A percentile compares a stretch with the other conserved stretches of the same genome.
These are phyloP conservation scores for Chalciporus sp. DNA, from an alignment of 1,284 basidiomycete genomes.

Conservation along the genomic window DNA sequence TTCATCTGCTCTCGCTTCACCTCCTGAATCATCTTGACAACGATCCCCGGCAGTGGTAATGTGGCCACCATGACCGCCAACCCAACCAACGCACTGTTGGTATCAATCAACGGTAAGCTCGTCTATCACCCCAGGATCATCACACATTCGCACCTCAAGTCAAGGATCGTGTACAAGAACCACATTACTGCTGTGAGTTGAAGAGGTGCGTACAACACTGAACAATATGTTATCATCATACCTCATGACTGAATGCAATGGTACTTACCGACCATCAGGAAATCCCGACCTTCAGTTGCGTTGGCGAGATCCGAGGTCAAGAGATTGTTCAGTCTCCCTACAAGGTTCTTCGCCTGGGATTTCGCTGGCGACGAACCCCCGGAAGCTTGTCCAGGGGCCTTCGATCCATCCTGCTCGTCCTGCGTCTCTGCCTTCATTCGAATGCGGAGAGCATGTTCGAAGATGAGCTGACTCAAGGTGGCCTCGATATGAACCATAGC, in stretches of 20 bases:
- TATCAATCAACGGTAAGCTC: background rate
- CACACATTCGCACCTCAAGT: constrained; percentile 28
- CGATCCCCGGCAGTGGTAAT: constrained; percentile 14
- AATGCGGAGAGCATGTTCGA: constrained; percentile 61
- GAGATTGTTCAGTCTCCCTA: constrained; percentile 61
- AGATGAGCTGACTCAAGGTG: constrained; percentile 58
- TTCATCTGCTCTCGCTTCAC: constrained; percentile 13
- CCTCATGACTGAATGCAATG: background rate
- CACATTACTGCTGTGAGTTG: constrained; percentile 45
- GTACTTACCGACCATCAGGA: constrained; percentile 35
- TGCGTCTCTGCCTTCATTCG: constrained; percentile 47
- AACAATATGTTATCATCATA: background rate
- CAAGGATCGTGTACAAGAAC: constrained; percentile 50
- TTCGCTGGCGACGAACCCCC: background rate
- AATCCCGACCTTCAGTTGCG: constrained; percentile 47
- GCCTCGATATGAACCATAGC: constrained; percentile 36
- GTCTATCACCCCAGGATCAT: background rate
- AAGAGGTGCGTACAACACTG: constrained; percentile 45
- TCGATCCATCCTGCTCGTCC: constrained; percentile 1
- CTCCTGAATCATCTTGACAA: constrained; percentile 8
- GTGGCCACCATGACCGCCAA: constrained; percentile 11
- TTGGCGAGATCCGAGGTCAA: constrained; percentile 51
- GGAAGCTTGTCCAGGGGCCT: background rate
- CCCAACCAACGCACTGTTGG: constrained; percentile 11
- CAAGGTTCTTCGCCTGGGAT: constrained; percentile 11